Evolutionary conservation across 768 basidiomycete genomes (phyloP).

Genomic region (Suillus plorans): DNA sequence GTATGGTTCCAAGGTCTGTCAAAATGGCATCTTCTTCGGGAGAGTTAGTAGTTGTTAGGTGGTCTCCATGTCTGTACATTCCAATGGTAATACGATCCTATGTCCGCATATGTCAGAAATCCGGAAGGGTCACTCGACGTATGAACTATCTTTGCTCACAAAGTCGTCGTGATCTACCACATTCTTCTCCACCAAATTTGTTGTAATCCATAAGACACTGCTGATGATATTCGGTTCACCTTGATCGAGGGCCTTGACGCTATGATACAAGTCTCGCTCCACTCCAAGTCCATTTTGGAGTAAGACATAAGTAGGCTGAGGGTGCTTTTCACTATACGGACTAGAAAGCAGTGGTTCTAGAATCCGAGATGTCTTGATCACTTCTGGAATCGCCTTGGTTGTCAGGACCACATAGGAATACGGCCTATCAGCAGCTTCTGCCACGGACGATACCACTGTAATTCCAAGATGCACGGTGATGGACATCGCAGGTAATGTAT

Average conservation of each 20-base stretch:
- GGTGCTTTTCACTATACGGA: conserved; percentile 42
- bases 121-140: not conserved
- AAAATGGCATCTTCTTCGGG: conserved; percentile 43
- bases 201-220: conserved; percentile 53
- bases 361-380: conserved; percentile 53
- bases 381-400: conserved; percentile 72
- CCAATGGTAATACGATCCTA: conserved; percentile 56
- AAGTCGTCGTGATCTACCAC: conserved; percentile 33
- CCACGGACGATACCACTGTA: conserved; percentile 57
- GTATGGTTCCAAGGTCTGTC: conserved; percentile 43
- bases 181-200: conserved; percentile 47
- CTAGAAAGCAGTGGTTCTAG: conserved; percentile 54
- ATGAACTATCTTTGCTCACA: not conserved
- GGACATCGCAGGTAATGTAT: not conserved
- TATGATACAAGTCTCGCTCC: conserved; percentile 62
- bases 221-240: conserved; percentile 53
- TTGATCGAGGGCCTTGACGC: conserved; percentile 41
- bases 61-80: conserved; percentile 50
- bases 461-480: not conserved
- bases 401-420: conserved; percentile 69
- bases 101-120: not conserved
- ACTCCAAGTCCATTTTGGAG: conserved; percentile 70
- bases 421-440: conserved; percentile 55
- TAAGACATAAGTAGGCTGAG: conserved; percentile 34
- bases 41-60: conserved; percentile 39